Conservation (phyloP, 768 basidiomycete genomes). For the Mycena chlorophos region DNA sequence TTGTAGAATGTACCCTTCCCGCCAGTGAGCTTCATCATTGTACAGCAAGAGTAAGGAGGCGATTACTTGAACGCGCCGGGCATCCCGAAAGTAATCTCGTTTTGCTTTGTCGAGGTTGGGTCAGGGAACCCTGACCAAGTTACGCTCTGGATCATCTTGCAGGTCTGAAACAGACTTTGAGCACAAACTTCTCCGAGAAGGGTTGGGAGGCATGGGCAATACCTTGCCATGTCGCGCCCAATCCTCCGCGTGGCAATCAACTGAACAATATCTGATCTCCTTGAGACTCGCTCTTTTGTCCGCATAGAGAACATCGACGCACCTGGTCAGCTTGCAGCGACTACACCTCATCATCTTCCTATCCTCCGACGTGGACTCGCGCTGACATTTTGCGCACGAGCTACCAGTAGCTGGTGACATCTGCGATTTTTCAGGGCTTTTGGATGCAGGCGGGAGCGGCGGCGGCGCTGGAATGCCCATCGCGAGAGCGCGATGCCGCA, state of each 20-base stretch:
- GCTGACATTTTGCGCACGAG: conserved; percentile 15
- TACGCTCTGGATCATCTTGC: conserved; percentile 14
- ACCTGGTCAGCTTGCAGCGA: conserved; percentile 13
- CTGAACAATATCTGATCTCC: conserved; percentile 9
- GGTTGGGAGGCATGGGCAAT: background rate
- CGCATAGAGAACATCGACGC: background rate
- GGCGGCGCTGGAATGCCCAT: conserved; percentile 5
- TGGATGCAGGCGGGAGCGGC: background rate
- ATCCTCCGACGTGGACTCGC: conserved; percentile 10
- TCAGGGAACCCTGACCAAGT: conserved; percentile 7
- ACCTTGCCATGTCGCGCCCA: conserved; percentile 18
- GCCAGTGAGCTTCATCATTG: too few relatives aligned
- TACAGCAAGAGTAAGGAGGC: too few relatives aligned
- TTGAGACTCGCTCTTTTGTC: too few relatives aligned
- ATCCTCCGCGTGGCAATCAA: conserved; percentile 17
- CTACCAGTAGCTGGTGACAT: conserved; percentile 8
- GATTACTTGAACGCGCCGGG: conserved; percentile 7
- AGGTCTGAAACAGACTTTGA: conserved; percentile 4
- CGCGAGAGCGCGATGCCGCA: conserved; percentile 9
- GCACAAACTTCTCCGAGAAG: background rate
- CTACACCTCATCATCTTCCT: conserved; percentile 13
- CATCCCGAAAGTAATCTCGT: background rate
- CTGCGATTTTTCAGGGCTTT: background rate
- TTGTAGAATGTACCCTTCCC: too few relatives aligned
- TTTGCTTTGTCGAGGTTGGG: background rate